These are phyloP conservation scores for Colletotrichum siamense DNA, from an alignment of 2,329 filamentous ascomycete genomes.

Conservation along the genomic window DNA sequence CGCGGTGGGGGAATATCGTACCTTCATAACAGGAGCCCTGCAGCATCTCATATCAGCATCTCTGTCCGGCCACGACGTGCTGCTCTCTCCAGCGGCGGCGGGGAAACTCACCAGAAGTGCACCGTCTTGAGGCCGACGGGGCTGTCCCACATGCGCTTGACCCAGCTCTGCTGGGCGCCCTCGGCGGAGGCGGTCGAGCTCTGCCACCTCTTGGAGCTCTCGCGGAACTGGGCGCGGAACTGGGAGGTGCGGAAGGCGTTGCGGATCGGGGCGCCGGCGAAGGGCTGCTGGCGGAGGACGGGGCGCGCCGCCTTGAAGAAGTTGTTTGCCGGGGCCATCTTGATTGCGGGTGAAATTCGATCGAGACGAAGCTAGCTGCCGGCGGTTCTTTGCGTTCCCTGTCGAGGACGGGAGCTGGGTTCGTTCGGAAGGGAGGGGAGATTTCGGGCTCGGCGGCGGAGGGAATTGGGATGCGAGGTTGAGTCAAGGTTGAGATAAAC, in stretches of 20 bases:
- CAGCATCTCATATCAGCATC: background rate
- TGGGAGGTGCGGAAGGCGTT: conserved; percentile 54
- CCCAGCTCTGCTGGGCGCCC: conserved; percentile 57
- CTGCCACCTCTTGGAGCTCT: conserved; percentile 67
- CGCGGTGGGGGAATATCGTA: conserved; percentile 39
- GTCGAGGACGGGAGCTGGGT: background rate
- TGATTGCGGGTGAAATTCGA: background rate
- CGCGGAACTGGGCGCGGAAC: conserved; percentile 48
- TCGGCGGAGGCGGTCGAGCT: conserved; percentile 64
- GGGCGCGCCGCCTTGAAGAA: conserved; percentile 62
- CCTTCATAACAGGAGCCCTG: conserved; percentile 93
- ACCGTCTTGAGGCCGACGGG: conserved; percentile 89
- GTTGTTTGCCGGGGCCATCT: conserved; percentile 52
- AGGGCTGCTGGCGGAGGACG: conserved; percentile 58
- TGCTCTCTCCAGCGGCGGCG: too few species aligned
- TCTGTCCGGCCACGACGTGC: rapidly evolving
- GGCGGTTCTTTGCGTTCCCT: background rate
- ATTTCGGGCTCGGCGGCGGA: background rate
- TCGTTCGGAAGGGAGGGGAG: background rate
- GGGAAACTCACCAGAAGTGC: conserved; percentile 83
- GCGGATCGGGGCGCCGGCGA: conserved; percentile 58
- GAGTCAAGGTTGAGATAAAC: conserved; percentile 14
- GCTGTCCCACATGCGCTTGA: conserved; percentile 84
- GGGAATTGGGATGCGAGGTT: conserved; percentile 1
- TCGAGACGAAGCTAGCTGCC: background rate